Conservation (phyloP, 106 monocot genomes). For the Dendrobium officinale region DNA sequence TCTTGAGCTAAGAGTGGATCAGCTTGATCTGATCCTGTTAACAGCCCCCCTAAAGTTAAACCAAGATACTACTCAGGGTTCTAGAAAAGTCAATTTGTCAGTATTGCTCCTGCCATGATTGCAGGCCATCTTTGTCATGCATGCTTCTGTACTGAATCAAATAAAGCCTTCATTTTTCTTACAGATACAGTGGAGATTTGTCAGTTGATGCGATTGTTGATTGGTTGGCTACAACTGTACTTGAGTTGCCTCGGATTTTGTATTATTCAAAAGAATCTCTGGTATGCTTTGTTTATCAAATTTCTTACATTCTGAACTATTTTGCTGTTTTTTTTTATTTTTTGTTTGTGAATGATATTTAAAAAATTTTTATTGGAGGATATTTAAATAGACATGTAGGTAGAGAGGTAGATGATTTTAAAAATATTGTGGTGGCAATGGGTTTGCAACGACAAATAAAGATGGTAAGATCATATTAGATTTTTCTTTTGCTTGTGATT, state of each 20-base stretch:
- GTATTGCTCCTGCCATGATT: neutral
- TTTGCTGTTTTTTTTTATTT: neutral
- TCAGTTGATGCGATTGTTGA: constrained; percentile 82
- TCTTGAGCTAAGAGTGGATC: neutral
- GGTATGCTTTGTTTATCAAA: constrained; percentile 30
- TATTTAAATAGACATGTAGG: no score
- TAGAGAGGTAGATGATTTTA: no score
- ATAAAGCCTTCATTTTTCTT: neutral
- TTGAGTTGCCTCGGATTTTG: constrained; percentile 80
- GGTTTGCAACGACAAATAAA: no score
- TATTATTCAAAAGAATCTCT: constrained; percentile 86
- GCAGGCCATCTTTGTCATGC: neutral
- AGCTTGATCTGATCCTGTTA: neutral
- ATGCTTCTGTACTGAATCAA: neutral
- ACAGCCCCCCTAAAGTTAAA: neutral
- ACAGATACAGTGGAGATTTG: constrained; percentile 75
- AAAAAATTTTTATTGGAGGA: no score
- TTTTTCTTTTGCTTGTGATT: no score
- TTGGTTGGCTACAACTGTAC: constrained; percentile 78
- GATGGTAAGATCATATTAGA: no score
- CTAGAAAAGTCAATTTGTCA: neutral
- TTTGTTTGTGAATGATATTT: neutral
- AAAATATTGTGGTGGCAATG: no score
- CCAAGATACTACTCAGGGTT: neutral
- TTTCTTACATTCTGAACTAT: neutral